Evolutionary conservation across 768 basidiomycete species (phyloP), one percentile per base, ranked within the genome.

Genomic region (Podaxis sp.): DNA sequence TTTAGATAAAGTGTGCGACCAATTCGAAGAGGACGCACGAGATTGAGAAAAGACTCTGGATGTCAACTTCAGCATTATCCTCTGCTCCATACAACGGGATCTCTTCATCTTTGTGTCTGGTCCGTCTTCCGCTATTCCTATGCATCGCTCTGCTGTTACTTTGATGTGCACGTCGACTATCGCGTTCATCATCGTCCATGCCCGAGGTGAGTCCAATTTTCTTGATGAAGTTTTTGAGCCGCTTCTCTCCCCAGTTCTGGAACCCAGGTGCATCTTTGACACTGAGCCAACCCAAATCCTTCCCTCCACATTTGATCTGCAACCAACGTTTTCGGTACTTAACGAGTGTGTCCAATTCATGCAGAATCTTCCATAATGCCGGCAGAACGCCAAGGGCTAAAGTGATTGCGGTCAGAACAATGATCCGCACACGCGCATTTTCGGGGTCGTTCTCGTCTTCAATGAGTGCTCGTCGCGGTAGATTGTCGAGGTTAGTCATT

Each of bases 251-350:
- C 87, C 87, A 88, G 1, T 83, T 84, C 5, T 77, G 76, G 63
- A 90, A 88, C 2, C 88, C 89, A 16, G 86, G 87, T 2, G 89
- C 88, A 23, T 77, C 70, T 3, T 72, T 74, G 0, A 82, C 83
- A 66, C 85, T 84, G 44, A 92, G 73, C 86, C 90, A 92, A 5
- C 84, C 91, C 74, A 94, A 78, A 66, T 93, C 90, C 62, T 85
- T 77, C 2, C 84, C 83, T 62, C 82, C 82, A 67, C 91, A 90
- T 55, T 80, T 82, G 1, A 85, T 73, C 32, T 83, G 76, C 16
- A 85, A 67, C 85, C 91, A 93, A 28, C 80, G 77, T 46, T 74
- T 72, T 51, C 86, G 79, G 66, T 82, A 86, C 6, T 73, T 78
- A 2, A 82, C 78, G 2, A 89, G 71, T 14, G 67, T 72, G 66